phyloP scores from a whole-genome alignment of 73 alveolate species.

The Durusdinium trenchii region DNA sequence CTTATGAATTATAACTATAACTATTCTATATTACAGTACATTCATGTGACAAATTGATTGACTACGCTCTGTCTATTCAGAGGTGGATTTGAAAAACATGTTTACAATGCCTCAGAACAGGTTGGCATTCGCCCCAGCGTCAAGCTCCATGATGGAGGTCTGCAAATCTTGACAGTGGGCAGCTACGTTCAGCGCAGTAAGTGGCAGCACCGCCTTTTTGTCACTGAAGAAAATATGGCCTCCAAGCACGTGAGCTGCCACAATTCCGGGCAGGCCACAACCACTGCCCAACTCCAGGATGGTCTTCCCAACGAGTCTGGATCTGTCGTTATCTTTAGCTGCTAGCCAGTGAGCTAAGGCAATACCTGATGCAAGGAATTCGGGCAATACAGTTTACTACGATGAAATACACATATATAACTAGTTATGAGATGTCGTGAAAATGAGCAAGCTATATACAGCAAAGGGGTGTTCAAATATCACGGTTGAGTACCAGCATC shows the following conservation, averaged over 20 bases:
- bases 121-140: neutral
- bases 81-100: too few species aligned
- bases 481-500: conserved; percentile 10
- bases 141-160: conserved; percentile 37
- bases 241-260: conserved; percentile 2
- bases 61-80: too few species aligned
- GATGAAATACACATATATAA: neutral
- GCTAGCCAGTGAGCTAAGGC: conserved; percentile 71
- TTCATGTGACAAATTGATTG: too few species aligned
- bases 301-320: neutral
- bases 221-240: neutral
- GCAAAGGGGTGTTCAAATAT: neutral
- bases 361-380: neutral
- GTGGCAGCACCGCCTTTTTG: conserved; percentile 32
- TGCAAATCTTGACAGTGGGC: neutral
- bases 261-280: conserved; percentile 70
- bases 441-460: neutral
- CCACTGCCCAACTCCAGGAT: conserved; percentile 80
- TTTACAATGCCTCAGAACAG: too few species aligned
- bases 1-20: too few species aligned
- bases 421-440: neutral
- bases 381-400: neutral
- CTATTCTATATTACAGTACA: too few species aligned
- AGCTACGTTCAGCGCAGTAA: conserved; percentile 13
- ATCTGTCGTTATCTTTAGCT: neutral